Evolutionary conservation across 345 rosid species (phyloP).

Genomic region (Eucalyptus erythrocorys): DNA sequence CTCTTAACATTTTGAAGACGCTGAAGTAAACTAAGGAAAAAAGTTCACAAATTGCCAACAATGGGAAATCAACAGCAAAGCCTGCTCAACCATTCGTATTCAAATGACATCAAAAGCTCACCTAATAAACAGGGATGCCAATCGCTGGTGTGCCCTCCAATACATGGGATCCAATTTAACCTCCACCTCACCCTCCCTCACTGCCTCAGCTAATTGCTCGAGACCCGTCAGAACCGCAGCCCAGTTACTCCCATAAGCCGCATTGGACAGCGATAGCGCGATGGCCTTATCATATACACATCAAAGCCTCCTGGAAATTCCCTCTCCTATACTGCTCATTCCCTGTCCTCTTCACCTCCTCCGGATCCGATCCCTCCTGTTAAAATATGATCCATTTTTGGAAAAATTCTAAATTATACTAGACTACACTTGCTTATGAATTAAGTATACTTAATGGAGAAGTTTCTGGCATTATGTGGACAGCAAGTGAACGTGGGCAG

Average conservation of each 20-base stretch:
- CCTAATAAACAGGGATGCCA: slow-evolving; percentile 73
- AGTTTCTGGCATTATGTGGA: too few relatives aligned
- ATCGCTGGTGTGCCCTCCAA: slow-evolving; percentile 76
- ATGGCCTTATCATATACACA: slow-evolving; percentile 80
- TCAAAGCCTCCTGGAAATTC: slow-evolving; percentile 60
- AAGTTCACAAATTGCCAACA: neutral
- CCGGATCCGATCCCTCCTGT: slow-evolving; percentile 23
- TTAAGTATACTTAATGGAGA: too few relatives aligned
- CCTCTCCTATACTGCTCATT: slow-evolving; percentile 76
- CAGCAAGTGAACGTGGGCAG: too few relatives aligned
- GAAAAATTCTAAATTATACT: too few relatives aligned
- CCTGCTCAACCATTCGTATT: neutral
- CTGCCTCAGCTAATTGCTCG: slow-evolving; percentile 56
- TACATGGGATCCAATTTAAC: slow-evolving; percentile 64
- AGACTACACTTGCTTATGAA: too few relatives aligned
- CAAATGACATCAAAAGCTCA: slow-evolving; percentile 3
- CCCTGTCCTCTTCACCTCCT: slow-evolving; percentile 60
- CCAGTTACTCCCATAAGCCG: slow-evolving; percentile 59
- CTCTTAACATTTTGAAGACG: neutral
- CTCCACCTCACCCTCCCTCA: slow-evolving; percentile 70
- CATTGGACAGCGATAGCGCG: slow-evolving; percentile 47
- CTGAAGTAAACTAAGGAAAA: neutral
- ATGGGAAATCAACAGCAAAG: neutral
- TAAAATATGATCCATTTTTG: too few relatives aligned
- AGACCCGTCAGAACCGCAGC: slow-evolving; percentile 62